A percentile compares a stretch with the other conserved stretches of the same genome.
These are phyloP conservation scores for Macrolepiota dolichaula DNA, from an alignment of 768 basidiomycete species.

Conservation along the genomic window DNA sequence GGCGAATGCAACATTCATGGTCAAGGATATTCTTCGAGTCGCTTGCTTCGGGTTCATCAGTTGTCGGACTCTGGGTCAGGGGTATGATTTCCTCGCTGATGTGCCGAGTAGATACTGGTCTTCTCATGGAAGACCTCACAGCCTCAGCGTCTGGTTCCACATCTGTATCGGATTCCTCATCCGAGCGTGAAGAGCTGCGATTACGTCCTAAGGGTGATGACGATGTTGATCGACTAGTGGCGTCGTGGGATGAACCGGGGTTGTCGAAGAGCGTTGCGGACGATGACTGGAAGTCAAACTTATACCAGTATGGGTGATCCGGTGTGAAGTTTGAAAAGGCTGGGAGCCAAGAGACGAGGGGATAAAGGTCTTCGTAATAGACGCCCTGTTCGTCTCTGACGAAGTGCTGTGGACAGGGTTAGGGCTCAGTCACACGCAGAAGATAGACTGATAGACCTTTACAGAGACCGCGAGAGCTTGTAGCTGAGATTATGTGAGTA, in stretches of 20 bases:
- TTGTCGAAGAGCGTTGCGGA: neutral
- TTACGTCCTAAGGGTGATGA: neutral
- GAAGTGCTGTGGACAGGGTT: neutral
- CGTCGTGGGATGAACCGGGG: neutral
- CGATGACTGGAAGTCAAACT: neutral
- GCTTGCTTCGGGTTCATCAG: neutral
- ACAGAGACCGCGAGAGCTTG: neutral
- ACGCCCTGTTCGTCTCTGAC: neutral
- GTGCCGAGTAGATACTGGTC: neutral
- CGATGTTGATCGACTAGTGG: neutral
- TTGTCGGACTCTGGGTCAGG: neutral
- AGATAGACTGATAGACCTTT: neutral
- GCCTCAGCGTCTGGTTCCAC: neutral
- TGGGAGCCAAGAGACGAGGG: neutral
- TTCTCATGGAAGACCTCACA: no score
- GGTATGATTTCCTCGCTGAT: neutral
- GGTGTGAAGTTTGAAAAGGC: neutral
- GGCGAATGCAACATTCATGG: neutral
- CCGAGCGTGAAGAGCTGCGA: neutral
- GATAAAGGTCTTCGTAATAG: neutral
- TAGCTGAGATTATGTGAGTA: neutral
- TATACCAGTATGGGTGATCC: neutral
- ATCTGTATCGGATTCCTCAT: neutral
- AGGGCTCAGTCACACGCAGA: no score
- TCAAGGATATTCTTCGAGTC: neutral